These are phyloP conservation scores for Scheffersomyces ergatensis DNA, from an alignment of 805 yeast genomes.

Conservation along the genomic window DNA sequence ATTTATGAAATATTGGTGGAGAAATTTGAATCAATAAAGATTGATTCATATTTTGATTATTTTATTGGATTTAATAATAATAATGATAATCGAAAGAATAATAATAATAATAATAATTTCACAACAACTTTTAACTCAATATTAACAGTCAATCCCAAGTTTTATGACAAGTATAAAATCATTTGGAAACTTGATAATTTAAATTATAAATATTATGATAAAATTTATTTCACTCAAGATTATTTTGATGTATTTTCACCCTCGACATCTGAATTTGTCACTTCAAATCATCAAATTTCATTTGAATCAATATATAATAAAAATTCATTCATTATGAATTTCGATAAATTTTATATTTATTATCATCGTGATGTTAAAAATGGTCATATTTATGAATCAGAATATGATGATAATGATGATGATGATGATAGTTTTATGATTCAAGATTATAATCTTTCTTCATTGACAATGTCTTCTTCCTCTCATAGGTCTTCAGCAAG, in stretches of 20 bases:
- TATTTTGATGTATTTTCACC: constrained; percentile 3
- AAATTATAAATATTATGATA: constrained; percentile 14
- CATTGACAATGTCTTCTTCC: neutral
- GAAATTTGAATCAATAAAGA: constrained; percentile 13
- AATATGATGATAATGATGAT: constrained; percentile 4
- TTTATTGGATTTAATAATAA: constrained; percentile 6
- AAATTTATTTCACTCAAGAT: constrained; percentile 10
- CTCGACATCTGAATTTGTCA: constrained; percentile 1
- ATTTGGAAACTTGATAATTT: constrained; percentile 17
- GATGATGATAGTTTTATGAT: constrained; percentile 1
- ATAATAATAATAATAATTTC: neutral
- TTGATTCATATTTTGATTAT: constrained; percentile 12
- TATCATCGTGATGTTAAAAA: constrained; percentile 2
- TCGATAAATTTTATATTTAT: constrained; percentile 10
- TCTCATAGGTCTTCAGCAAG: neutral
- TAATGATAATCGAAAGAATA: neutral
- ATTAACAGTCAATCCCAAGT: constrained; percentile 11
- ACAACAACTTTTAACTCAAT: neutral
- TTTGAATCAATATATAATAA: constrained; percentile 3
- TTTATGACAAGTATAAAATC: constrained; percentile 13
- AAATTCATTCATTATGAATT: constrained; percentile 16
- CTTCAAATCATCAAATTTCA: neutral
- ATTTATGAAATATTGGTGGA: constrained; percentile 13
- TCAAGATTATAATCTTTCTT: neutral
- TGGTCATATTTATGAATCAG: neutral